Evolutionary conservation across 1,139 yeast genomes (phyloP).

Genomic region (Blastobotrys indianensis): DNA sequence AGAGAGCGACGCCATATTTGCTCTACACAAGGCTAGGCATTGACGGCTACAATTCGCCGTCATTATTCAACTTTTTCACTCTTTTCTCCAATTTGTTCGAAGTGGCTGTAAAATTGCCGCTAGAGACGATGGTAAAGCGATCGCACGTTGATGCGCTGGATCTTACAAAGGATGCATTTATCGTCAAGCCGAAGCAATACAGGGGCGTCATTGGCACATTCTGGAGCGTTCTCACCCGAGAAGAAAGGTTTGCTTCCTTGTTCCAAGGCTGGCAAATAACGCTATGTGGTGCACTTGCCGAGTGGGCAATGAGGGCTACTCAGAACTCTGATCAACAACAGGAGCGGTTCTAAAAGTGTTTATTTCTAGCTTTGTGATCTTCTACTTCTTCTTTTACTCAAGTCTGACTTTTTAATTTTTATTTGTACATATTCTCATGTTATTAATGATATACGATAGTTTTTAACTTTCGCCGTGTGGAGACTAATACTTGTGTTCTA

Average conservation of each 20-base stretch:
- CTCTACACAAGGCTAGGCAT: slow-evolving; percentile 60
- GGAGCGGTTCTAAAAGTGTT: slow-evolving; percentile 24
- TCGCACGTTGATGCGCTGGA: slow-evolving; percentile 66
- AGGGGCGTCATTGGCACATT: slow-evolving; percentile 47
- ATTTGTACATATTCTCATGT: background rate
- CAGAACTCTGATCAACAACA: slow-evolving; percentile 43
- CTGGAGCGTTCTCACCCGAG: slow-evolving; percentile 42
- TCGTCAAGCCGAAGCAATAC: slow-evolving; percentile 37
- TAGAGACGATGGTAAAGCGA: slow-evolving; percentile 79
- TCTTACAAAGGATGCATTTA: slow-evolving; percentile 22
- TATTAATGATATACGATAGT: background rate
- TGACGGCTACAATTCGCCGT: slow-evolving; percentile 63
- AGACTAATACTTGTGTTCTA: no score
- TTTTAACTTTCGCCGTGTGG: no score
- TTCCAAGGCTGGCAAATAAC: slow-evolving; percentile 95
- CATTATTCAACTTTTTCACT: slow-evolving; percentile 47
- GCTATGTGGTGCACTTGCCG: slow-evolving; percentile 67
- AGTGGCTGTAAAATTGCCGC: slow-evolving; percentile 71
- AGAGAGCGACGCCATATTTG: slow-evolving; percentile 68
- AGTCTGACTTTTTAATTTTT: background rate
- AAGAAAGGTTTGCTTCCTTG: slow-evolving; percentile 40
- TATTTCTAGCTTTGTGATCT: slow-evolving; percentile 1
- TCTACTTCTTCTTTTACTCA: background rate
- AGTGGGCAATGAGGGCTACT: slow-evolving; percentile 72
- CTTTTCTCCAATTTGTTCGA: slow-evolving; percentile 58